Base-by-base conservation (phyloP, 164 flowering plant genomes). In the Magnolia kwangsiensis region DNA sequence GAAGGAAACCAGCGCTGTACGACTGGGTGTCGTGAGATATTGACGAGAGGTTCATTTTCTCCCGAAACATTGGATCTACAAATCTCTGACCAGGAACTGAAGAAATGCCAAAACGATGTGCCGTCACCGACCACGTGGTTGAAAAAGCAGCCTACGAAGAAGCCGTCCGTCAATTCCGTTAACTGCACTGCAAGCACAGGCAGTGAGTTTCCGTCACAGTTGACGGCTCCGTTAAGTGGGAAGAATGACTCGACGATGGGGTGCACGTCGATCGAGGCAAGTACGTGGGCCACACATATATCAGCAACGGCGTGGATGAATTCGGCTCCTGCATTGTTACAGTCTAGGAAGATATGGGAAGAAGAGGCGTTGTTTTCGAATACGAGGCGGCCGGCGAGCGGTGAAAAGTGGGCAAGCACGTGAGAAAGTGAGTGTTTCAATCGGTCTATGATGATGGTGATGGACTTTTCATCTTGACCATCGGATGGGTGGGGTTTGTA, bases 81-180 rank as follows among this genome's bases (percentile, higher is more conserved):
- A 19, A 84, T 72, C 85, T 63, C 13, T 61, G 88, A 83, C 87
- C 85, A 86, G 0, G 82, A 1, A 23, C 86, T 86, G 71, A 89
- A 78, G 84, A 88, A 85, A 71, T 85, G 68, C 90, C 89, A 87
- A 80, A 77, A 89, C 8, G 91, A 81, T 8, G 88, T 83, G 3
- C 91, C 92, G 69, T 90, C 89, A 0, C 29, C 88, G 1, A 85
- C n/a, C 14, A 8, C 49, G 50, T 90, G 91, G 77, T 89, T 88
- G 68, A 88, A 72, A 24, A 89, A 84, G 75, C 85, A 84, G 3
- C 89, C 92, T 0, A 89, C 74, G 81, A 91, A 89, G 27, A 89
- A 24, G 16, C 91, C 92, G 50, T 91, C 92, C 0, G 74, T 7
- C 1, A 89, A 72, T 67, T 89, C 86, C 0, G 93, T 91, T 1